Evolutionary conservation across 768 basidiomycete species (phyloP), one percentile per base, ranked within the genome.

Genomic region (Albatrellus ellisii): DNA sequence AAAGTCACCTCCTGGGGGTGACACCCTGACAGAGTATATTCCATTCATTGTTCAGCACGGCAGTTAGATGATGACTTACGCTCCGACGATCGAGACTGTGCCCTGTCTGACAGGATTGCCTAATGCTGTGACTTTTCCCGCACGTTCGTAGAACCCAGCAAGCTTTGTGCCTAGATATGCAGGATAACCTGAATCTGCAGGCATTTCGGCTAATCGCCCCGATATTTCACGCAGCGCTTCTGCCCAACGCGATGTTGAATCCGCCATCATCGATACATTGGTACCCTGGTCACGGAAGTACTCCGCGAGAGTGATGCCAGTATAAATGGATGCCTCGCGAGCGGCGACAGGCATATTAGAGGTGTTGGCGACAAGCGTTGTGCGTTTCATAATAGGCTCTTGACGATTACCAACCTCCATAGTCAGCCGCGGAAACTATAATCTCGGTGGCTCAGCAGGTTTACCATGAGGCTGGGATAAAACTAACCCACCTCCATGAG

Each of bases 291-390:
- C 95, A 63, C 95, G 87, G 84, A 95, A 98, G 66, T 98, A 98
- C 57, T 99, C 95, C 20, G 95, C 91, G 17, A 98, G 77, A 1
- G 95, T 98, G 64, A 98, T 98, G 53, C 95, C 95, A 41, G 95
- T 99, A 65, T 99, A 99, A 59, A 99, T 98, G 15, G 94, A 97
- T 4, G 95, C 95, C 64, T 99, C 95, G 51, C 95, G 88, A 33
- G 95, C 95, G 33, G 95, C 95, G 53, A 99, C 95, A 52, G 95
- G 95, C 95, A 99, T 99, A 68, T 98, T 98, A 37, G 95, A 99
- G 2, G 95, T 99, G 61, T 99, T 99, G 51, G 95, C 95, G 46
- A 99, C 92, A 18, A 99, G 77, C 11, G 92, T 89, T 0, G 95
- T 99, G 46, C 95, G 92, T 65, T 99, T 99, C 95, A 99, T 99